Base-by-base conservation (phyloP, 768 basidiomycete species). In the Mycena haematopus region DNA sequence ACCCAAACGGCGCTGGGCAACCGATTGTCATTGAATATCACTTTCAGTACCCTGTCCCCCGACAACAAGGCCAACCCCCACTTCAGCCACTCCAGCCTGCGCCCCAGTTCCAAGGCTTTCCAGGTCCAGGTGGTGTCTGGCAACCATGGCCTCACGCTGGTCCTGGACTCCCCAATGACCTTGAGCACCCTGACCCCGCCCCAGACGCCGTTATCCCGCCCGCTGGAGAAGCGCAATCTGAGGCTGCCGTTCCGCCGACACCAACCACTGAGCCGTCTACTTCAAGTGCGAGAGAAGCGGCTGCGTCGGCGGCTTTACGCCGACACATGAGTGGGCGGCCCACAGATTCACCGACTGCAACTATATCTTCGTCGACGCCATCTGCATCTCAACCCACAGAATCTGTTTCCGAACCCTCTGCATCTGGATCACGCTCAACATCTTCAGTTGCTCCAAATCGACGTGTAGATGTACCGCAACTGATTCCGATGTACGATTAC, bases 241-340 rank as follows among this genome's bases (percentile, higher is more conserved):
- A 31, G 5, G 49, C 22, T 36, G 27, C 45, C 4, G 38, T 49
- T 36, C n/a, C 60, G 13, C 52, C 58, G 25, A 52, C 65, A 33
- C 11, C 53, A 35, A 31, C 49, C 40, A 45, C 62, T 33, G 58
- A 57, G 29, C 55, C 33, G 11, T 42, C 68, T 45, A 19, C 52
- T 15, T 63, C 71, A 52, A 73, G 77, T 36, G 79, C 84, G 17
- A 68, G 80, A 62, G 80, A 81, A 45, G 88, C 87, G 1, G 91
- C 91, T 22, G 87, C 87, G 38, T 78, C 80, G 40, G 91, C 92
- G 14, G 90, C 91, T 3, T 66, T 91, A 62, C 82, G 84, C 62
- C 81, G 90, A 60, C 72, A 79, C 49, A 75, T 71, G 38, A 63
- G 53, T 38, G 67, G 60, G 44, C 56, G 68, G 40, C 62, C 70